Evolutionary conservation across 1,284 basidiomycete genomes (phyloP), one percentile per base, ranked within the genome.

Genomic region (Cutaneotrichosporon cavernicola): DNA sequence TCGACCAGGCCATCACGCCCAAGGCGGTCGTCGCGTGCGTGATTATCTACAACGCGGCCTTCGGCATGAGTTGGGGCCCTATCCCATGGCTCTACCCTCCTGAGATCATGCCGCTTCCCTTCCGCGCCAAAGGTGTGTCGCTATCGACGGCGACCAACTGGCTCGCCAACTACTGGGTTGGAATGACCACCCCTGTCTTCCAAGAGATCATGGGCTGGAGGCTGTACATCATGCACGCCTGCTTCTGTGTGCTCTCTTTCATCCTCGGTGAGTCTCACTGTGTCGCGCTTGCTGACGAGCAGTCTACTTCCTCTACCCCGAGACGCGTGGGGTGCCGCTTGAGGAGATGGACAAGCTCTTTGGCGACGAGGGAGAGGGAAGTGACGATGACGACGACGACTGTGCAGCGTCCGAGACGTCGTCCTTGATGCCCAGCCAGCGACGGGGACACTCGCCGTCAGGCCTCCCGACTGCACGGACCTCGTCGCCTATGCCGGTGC

Each of bases 211-310:
- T 99, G 70, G 86, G 86, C 38, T 99, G 96, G 95, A 85, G 91
- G 59, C 81, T 98, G 60, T 98, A 98, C 81, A 91, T 92, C 0
- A 94, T 99, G 90, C 93, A 97, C 72, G 93, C 91, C 13, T 93
- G 93, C 81, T 96, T 96, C 82, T 95, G 94, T 78, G 86, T 87
- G 16, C 88, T 89, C 75, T 92, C 91, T 70, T 94, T 97, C 74
- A 83, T 94, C 46, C 81, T 94, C 32, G 89, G 71, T 72, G 43
- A 65, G 63, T 76, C 66, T 11, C 14, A 18, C 5, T 16, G 14
- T 2, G 18, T n/a, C 31, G 13, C 18, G 9, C 8, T 2, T 5
- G 16, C 52, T n/a, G 2, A 40, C 57, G 34, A 6, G 13, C 56
- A 67, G 76, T 77, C 26, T 77, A 74, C 67, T 77, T 77, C 68